Evolutionary conservation across 495 filamentous ascomycete species (phyloP), one percentile per base, ranked within the genome.

Genomic region (Extremus antarcticus): DNA sequence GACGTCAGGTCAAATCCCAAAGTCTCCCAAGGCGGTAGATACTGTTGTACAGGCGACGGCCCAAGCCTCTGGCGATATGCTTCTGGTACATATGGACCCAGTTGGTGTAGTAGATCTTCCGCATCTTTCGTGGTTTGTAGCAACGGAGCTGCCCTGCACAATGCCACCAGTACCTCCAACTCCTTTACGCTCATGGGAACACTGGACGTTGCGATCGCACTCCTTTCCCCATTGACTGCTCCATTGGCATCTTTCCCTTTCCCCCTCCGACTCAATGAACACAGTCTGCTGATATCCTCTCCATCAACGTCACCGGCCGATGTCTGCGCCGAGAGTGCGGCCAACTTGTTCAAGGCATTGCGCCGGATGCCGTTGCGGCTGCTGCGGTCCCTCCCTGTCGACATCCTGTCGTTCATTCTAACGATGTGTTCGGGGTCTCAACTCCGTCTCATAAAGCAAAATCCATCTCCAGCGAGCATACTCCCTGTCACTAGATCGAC

Each of bases 1-100:
- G 75, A 77, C 0, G 87, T 83, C 45, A 97, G 75, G 56, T 84
- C 80, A 55, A 78, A 82, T n/a, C 86, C 84, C 25, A 97, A 76
- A 0, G 80, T 75, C 70, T 97, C 92, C 79, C 87, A 92, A 15
- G 92, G 94, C 2, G 91, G 95, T 11, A 95, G 79, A 56, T 78
- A 82, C 38, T 81, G 83, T 54, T 96, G 82, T 66, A 86, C 87
- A 0, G 91, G 87, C 43, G 90, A 94, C 1, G 81, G 71, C 8
- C 79, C 78, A 57, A 97, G 86, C 22, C 76, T 65, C 65, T 96
- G 92, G 48, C 75, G 74, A 58, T 87, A 84, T 13, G 87, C 83
- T 64, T 95, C 88, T 52, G 86, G 78, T 32, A 96, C 73, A 68
- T 96, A 96, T 9, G 81, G 85, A 13, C 82, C 77, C 32, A 98